Percentiles rank a stretch among this genome's conserved stretches.
Evolutionary conservation across 2,329 filamentous ascomycete genomes (phyloP).

Genomic region (Stachybotrys echinatus): DNA sequence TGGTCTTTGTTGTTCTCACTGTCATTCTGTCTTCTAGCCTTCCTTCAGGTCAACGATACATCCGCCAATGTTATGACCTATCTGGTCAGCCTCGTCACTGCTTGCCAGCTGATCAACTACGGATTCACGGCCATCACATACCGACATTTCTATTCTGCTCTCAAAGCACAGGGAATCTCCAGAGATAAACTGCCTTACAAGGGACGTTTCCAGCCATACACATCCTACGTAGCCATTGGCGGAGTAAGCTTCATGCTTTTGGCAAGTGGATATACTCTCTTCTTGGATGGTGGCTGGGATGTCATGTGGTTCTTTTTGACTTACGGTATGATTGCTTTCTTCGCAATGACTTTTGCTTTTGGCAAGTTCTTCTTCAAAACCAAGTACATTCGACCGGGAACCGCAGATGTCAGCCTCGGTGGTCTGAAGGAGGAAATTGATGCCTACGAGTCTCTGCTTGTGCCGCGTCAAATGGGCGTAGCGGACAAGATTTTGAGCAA

Average conservation of each 20-base stretch:
- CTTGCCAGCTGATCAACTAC: constrained; percentile 10
- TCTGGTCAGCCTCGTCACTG: constrained; percentile 7
- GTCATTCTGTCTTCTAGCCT: constrained; percentile 9
- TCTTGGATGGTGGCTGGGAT: constrained; percentile 7
- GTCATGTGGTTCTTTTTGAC: constrained; percentile 10
- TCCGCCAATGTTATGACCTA: constrained; percentile 9
- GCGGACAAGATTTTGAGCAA: not conserved
- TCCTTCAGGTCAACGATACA: constrained; percentile 7
- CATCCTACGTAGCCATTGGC: constrained; percentile 9
- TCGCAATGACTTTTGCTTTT: constrained; percentile 4
- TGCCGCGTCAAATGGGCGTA: not conserved
- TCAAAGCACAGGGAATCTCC: constrained; percentile 6
- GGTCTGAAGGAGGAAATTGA: constrained; percentile 11
- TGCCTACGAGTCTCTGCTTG: constrained; percentile 8
- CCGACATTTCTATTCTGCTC: constrained; percentile 8
- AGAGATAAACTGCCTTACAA: constrained; percentile 8
- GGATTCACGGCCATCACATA: constrained; percentile 9
- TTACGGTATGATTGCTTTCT: constrained; percentile 9
- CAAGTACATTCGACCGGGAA: constrained; percentile 7
- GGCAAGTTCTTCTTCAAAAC: constrained; percentile 9
- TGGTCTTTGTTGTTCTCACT: constrained; percentile 6
- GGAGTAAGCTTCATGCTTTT: constrained; percentile 9
- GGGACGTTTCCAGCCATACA: constrained; percentile 9
- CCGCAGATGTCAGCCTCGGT: constrained; percentile 9
- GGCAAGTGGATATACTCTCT: constrained; percentile 7